Evolutionary conservation across 2,329 filamentous ascomycete genomes (phyloP), one percentile per base, ranked within the genome.

Genomic region (Ophiosphaerella herpotricha): DNA sequence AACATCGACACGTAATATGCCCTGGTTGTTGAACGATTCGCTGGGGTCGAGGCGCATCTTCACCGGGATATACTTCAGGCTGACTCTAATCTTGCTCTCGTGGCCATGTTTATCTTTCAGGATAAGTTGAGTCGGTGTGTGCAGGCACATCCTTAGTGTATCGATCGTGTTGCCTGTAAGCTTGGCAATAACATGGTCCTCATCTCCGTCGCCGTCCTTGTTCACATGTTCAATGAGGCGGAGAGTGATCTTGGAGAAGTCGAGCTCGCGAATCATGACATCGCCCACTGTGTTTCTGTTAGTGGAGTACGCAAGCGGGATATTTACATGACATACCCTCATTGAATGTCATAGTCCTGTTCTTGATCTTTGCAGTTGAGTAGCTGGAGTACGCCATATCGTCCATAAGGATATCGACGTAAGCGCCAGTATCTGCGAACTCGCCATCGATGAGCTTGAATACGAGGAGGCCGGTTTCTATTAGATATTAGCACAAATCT

Each of bases 1-100:
- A 14, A 99, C 83, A 65, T 97, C 91, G n/a, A 99, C 90, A 16
- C 92, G 89, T 18, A 99, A 85, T 50, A 86, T 92, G 52, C 94
- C 94, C 85, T 96, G 96, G 75, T 99, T 99, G 83, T 97, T 97
- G 80, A 99, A 96, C 67, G 91, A 97, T 75, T 99, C 94, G 64
- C 87, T 91, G 0, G 94, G 89, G 66, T 99, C 91, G 41, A 99
- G 87, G 48, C 86, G 80, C 94, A 99, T 99, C 77, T 90, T 86
- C 53, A 97, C 86, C 0, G 94, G 94, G 21, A 99, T 86, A 71
- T 96, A 99, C 74, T 96, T 96, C 67, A 97, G 82, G 77, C 89
- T 95, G 68, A 99, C 89, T 61, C 88, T 95, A 69, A 99, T 82
- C 67, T 86, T 92, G 77, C 85, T 91, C 23, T 86, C 75, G 50